phyloP scores from a whole-genome alignment of 768 basidiomycete species.

The Xerocomellus intermedius region DNA sequence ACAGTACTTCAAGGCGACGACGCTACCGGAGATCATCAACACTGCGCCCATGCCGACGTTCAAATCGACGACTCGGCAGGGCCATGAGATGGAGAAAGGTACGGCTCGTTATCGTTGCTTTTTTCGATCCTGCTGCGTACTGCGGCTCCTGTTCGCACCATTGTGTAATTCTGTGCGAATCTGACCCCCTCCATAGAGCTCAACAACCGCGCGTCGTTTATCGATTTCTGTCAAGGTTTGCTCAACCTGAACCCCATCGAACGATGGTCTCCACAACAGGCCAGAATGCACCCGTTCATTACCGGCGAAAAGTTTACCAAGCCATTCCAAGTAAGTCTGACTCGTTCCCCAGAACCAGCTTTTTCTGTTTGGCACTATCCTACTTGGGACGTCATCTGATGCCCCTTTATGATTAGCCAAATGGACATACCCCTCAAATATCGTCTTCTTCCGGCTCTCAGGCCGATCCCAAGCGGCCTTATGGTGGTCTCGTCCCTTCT shows the following conservation, averaged over 20 bases:
- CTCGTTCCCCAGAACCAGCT: background rate
- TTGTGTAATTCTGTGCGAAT: constrained; percentile 14
- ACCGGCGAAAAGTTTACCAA: constrained; percentile 95
- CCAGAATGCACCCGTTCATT: constrained; percentile 93
- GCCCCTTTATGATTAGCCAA: constrained; percentile 42
- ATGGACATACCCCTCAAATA: constrained; percentile 38
- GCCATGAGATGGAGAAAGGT: constrained; percentile 91
- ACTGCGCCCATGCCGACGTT: constrained; percentile 89
- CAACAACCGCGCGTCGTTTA: constrained; percentile 91
- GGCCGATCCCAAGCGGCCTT: constrained; percentile 80
- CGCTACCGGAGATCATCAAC: constrained; percentile 93
- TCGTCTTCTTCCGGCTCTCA: constrained; percentile 32
- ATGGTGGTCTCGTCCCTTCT: constrained; percentile 90
- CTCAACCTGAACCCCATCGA: constrained; percentile 93
- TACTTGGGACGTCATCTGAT: constrained; percentile 8
- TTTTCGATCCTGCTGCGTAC: background rate
- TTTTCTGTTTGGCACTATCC: background rate
- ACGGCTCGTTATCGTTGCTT: constrained; percentile 17
- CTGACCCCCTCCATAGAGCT: constrained; percentile 57
- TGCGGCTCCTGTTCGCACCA: background rate
- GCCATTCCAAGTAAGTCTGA: constrained; percentile 67
- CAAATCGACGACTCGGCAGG: constrained; percentile 69
- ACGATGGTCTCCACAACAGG: constrained; percentile 97
- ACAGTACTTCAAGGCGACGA: constrained; percentile 96
- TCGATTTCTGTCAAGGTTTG: constrained; percentile 95